These are phyloP conservation scores for Thelephora ganbajun DNA, from an alignment of 768 basidiomycete genomes.

Conservation along the genomic window DNA sequence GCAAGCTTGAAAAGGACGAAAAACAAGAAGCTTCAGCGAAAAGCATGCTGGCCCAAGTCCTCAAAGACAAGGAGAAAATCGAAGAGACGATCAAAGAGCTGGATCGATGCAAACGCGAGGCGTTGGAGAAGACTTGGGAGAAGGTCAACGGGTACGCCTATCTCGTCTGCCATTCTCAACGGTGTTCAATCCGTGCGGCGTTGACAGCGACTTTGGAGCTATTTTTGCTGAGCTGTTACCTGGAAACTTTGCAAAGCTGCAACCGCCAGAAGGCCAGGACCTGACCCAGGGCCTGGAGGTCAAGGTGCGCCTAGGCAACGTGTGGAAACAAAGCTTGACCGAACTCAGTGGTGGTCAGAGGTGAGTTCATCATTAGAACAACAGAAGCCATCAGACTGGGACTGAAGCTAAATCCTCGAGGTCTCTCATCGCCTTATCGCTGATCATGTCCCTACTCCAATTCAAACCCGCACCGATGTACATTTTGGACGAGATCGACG, in stretches of 20 bases:
- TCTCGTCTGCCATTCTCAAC: not conserved
- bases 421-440: conserved; percentile 90
- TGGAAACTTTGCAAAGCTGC: conserved; percentile 91
- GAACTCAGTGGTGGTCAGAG: conserved; percentile 96
- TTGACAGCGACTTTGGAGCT: conserved; percentile 79
- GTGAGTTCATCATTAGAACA: conserved; percentile 26
- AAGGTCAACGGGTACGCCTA: conserved; percentile 76
- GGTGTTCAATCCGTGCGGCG: not conserved
- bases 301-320: conserved; percentile 85
- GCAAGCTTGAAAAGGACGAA: conserved; percentile 95
- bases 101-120: conserved; percentile 88
- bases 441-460: conserved; percentile 98
- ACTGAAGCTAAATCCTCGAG: conserved; percentile 23
- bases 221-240: conserved; percentile 95
- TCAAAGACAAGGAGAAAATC: conserved; percentile 91
- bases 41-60: conserved; percentile 78
- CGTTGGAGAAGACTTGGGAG: conserved; percentile 88
- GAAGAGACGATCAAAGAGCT: conserved; percentile 88
- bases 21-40: conserved; percentile 79
- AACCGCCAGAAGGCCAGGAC: conserved; percentile 87
- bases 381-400: not conserved
- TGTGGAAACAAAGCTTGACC: conserved; percentile 97
- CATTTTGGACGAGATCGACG: conserved; percentile 98
- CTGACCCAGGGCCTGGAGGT: conserved; percentile 93
- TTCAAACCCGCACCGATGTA: conserved; percentile 99